Base-by-base conservation (phyloP, 2,329 filamentous ascomycete genomes). In the Acrocalymma vagum region DNA sequence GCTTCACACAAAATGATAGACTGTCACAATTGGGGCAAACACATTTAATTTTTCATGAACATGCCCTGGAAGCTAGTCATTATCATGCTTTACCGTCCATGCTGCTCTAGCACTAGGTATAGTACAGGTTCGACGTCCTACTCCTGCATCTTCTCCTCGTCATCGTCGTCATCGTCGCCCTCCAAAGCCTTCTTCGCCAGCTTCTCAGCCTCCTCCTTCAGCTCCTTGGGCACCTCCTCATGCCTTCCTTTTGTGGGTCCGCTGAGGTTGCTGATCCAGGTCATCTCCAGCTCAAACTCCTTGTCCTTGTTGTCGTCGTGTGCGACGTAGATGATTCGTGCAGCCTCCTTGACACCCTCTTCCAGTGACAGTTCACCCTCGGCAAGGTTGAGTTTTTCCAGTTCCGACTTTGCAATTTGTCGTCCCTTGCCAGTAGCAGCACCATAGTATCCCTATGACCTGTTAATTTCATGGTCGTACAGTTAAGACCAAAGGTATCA, bases 221-320 rank as follows among this genome's bases (percentile, higher is more conserved):
- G 73, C 55, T 91, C 88, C 78, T 90, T 92, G 42, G 94, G 94
- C 43, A 99, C 94, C 73, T 95, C 90, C 72, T 93, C 82, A 69
- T 99, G 94, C 62, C 86, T 84, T 51, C 94, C 94, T 77, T 95
- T 93, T 50, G 92, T 97, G 23, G 92, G 91, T 5, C 92, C 93
- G 54, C 88, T 83, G 31, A 85, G 73, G 37, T 81, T 83, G 72
- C 91, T 96, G 71, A 97, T 89, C 94, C 94, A 99, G 45, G 90
- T 95, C 91, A 99, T 95, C 78, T 99, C 94, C 45, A 99, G 80
- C 83, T 99, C 94, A 65, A 97, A 99, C 55, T 97, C 94, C 80
- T 99, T 99, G 76, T 97, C 94, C 78, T 97, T 97, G 80, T 93
- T 97, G 72, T 99, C 94, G 72, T 97, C 94, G 70, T 99, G 94